Evolutionary conservation across 352 stramenopile species (phyloP).

Genomic region (Phytophthora capsici): DNA sequence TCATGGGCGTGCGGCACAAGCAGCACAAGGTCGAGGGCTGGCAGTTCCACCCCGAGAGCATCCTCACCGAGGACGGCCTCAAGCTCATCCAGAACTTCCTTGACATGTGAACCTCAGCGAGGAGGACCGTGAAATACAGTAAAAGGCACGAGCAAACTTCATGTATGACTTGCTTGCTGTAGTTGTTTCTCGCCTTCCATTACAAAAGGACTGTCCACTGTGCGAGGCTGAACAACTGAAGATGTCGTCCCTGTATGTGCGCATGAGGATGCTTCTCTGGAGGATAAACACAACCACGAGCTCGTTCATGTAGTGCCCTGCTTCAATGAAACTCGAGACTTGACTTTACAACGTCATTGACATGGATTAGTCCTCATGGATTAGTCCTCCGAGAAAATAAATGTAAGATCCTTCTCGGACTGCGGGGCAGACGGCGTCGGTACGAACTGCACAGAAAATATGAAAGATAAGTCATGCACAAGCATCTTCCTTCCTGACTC

Average conservation of each 20-base stretch:
- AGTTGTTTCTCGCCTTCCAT: slow-evolving; percentile 25
- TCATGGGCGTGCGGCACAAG: slow-evolving; percentile 91
- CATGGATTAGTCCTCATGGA: slow-evolving; percentile 52
- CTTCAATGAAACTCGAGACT: slow-evolving; percentile 3
- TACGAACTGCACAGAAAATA: slow-evolving; percentile 45
- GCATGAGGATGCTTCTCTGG: slow-evolving; percentile 10
- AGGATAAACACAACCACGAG: not conserved
- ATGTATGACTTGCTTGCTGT: slow-evolving; percentile 1
- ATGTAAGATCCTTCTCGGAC: slow-evolving; percentile 66
- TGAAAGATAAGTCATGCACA: slow-evolving; percentile 16
- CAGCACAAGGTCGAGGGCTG: slow-evolving; percentile 87
- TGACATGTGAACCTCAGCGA: slow-evolving; percentile 64
- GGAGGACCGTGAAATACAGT: slow-evolving; percentile 15
- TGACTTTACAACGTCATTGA: slow-evolving; percentile 14
- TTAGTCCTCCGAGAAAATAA: slow-evolving; percentile 83
- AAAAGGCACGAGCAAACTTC: slow-evolving; percentile 13
- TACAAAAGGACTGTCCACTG: slow-evolving; percentile 1
- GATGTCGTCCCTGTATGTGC: slow-evolving; percentile 4
- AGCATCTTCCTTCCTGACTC: not conserved
- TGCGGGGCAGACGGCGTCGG: slow-evolving; percentile 34
- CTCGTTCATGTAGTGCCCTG: slow-evolving; percentile 7
- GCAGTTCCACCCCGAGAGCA: slow-evolving; percentile 91
- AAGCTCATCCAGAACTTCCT: slow-evolving; percentile 90
- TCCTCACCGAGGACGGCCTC: slow-evolving; percentile 84
- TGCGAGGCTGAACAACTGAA: not conserved